phyloP scores from a whole-genome alignment of 2,329 filamentous ascomycete species.

The Dothidotthia symphoricarpi region DNA sequence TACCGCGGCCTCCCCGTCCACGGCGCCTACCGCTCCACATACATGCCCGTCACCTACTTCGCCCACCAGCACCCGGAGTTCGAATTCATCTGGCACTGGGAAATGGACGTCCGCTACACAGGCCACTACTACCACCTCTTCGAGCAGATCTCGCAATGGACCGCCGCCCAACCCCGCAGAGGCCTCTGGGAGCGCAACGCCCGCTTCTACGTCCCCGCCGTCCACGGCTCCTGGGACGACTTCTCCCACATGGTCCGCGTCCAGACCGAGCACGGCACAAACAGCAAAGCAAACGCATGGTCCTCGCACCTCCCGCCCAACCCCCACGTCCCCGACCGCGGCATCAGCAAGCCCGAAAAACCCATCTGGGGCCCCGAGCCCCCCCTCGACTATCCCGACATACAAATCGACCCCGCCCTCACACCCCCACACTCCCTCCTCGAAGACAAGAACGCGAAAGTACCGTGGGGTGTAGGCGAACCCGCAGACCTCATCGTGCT shows the following conservation, averaged over 20 bases:
- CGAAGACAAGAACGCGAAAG: slow-evolving; percentile 50
- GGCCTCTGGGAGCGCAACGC: slow-evolving; percentile 76
- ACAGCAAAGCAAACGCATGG: slow-evolving; percentile 47
- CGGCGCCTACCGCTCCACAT: slow-evolving; percentile 69
- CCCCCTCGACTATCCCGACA: slow-evolving; percentile 44
- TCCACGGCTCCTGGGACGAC: slow-evolving; percentile 70
- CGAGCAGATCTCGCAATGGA: slow-evolving; percentile 65
- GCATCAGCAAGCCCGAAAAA: slow-evolving; percentile 44
- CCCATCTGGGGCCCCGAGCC: slow-evolving; percentile 51
- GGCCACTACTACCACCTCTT: slow-evolving; percentile 85
- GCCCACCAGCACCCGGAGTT: slow-evolving; percentile 85
- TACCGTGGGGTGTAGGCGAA: slow-evolving; percentile 64
- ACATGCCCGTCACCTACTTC: slow-evolving; percentile 95
- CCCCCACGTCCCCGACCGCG: slow-evolving; percentile 44
- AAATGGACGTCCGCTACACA: slow-evolving; percentile 88
- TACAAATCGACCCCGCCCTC: slow-evolving; percentile 55
- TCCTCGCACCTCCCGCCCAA: slow-evolving; percentile 42
- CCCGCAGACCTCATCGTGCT: slow-evolving; percentile 74
- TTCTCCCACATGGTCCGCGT: slow-evolving; percentile 65
- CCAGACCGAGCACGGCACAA: slow-evolving; percentile 57
- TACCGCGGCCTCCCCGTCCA: slow-evolving; percentile 65
- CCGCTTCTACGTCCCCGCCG: slow-evolving; percentile 71
- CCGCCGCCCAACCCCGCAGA: slow-evolving; percentile 64
- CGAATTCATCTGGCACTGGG: slow-evolving; percentile 92
- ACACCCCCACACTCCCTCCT: slow-evolving; percentile 57